phyloP scores from a whole-genome alignment of 352 stramenopile genomes.

The Phytophthora litchii region DNA sequence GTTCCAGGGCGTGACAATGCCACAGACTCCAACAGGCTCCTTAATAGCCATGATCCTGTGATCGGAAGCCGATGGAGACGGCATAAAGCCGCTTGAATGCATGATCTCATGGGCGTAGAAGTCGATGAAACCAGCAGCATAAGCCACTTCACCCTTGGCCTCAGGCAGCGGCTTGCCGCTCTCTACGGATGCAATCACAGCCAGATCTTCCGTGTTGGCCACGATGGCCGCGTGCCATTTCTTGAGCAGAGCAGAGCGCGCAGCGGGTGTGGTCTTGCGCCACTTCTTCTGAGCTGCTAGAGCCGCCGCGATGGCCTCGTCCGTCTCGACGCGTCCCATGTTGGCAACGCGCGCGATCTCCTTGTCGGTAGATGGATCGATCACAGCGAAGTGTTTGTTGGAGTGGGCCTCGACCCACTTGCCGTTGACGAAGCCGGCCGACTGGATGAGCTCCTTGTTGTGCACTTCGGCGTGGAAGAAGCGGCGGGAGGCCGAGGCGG shows the following conservation, averaged over 20 bases:
- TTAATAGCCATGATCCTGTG: constrained; percentile 83
- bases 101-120: constrained; percentile 97
- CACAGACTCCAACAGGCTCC: constrained; percentile 95
- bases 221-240: constrained; percentile 83
- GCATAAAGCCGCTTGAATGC: constrained; percentile 84
- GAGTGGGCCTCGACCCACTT: constrained; percentile 74
- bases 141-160: constrained; percentile 94
- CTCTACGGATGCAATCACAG: constrained; percentile 96
- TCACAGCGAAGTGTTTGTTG: constrained; percentile 61
- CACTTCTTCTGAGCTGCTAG: constrained; percentile 68
- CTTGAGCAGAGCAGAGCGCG: constrained; percentile 72
- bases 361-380: constrained; percentile 80
- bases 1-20: constrained; percentile 98
- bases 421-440: constrained; percentile 79
- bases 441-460: constrained; percentile 74
- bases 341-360: constrained; percentile 72
- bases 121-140: constrained; percentile 95
- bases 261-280: constrained; percentile 54
- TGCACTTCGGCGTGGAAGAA: constrained; percentile 64
- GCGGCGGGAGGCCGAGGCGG: constrained; percentile 20
- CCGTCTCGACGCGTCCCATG: constrained; percentile 71
- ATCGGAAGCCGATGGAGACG: constrained; percentile 54
- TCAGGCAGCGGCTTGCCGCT: constrained; percentile 97
- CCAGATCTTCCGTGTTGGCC: constrained; percentile 79
- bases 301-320: constrained; percentile 76